Evolutionary conservation across 2,329 filamentous ascomycete genomes (phyloP), one percentile per base, ranked within the genome.

Genomic region (Plectosphaerella cucumerina): DNA sequence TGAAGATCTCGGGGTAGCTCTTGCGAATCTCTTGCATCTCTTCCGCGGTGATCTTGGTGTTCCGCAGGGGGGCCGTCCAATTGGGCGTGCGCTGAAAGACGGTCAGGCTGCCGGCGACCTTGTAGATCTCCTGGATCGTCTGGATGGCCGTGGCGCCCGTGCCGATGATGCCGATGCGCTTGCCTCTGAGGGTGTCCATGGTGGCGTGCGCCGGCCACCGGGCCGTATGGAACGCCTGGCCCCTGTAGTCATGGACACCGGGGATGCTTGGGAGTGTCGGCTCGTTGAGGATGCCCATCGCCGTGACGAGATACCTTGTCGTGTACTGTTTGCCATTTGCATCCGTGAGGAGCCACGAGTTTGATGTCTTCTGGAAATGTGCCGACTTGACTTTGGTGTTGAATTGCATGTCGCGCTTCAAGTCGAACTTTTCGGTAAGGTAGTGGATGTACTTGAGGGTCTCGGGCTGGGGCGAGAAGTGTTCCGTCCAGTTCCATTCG

Each of bases 401-500:
- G 48, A 66, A 64, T 39, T 62, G 55, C 47, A 70, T 61, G 43
- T 69, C 62, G 18, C 60, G 60, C 26, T 62, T 55, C 3, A 71
- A 54, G 42, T 67, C 62, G 53, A 62, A 67, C 54, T 65, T 71
- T 15, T 68, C 59, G 5, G 64, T 62, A 33, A 73, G 58, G 47
- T 61, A 67, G 35, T 70, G 61, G 33, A 72, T 69, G 47, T 74
- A 74, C 4, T 60, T 58, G 5, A 69, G 60, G 1, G 69, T 68
- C 50, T 75, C 72, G 2, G 51, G 21, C 47, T 66, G 64, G 4
- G 62, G 58, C 1, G 65, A 59, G 43, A 67, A 69, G 23, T 63
- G 59, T 50, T 68, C 64, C 4, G 59, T 65, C 65, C 69, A 74
- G 50, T 67, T 56, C 66, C 71, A 75, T 50, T 72, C 70, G 37